Base-by-base conservation (phyloP, 768 basidiomycete genomes). In the Chalciporus sphaerocephalus region DNA sequence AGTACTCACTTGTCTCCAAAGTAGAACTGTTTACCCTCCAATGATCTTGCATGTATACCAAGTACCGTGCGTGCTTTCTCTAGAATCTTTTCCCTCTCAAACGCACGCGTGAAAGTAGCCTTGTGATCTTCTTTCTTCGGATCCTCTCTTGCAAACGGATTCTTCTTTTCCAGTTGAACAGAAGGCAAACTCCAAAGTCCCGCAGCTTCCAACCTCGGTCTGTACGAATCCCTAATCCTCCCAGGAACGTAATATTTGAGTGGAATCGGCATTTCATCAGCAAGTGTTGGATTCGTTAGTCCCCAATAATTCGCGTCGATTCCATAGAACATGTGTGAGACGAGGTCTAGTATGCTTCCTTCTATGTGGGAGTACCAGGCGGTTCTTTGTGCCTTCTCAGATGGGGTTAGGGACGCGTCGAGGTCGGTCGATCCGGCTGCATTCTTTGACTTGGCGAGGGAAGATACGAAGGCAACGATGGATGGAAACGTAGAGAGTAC, bases 181-280 rank as follows among this genome's bases (percentile, higher is more conserved):
- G 58, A 64, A 11, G 70, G 62, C 6, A 69, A 49, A 53, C 63
- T 69, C 87, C 87, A 89, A 18, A 90, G 58, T 9, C 80, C 85
- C 21, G 74, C 74, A 7, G 74, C 74, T 58, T 85, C 78, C 27
- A 92, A 66, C 12, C 85, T 76, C 11, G 75, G 69, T 42, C 65
- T 73, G 52, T 83, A 77, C 15, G 72, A 59, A 21, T 74, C 69
- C 30, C 86, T 76, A 24, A 90, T 74, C 15, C 87, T 76, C 5
- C 61, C 57, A 0, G 87, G 83, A 6, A 87, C 77, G 56, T 85
- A 92, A 59, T 87, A 91, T 8, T 80, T 74, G 55, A 86, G 85
- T 1, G 87, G 88, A 2, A 84, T 44, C 12, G 79, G 74, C 43
- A 85, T 79, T 53, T 81, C 61, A 6, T 74, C 73, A 1, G 74